Evolutionary conservation across 129 eudicot genomes (phyloP), one percentile per base, ranked within the genome.

Genomic region (Tagetes patula): DNA sequence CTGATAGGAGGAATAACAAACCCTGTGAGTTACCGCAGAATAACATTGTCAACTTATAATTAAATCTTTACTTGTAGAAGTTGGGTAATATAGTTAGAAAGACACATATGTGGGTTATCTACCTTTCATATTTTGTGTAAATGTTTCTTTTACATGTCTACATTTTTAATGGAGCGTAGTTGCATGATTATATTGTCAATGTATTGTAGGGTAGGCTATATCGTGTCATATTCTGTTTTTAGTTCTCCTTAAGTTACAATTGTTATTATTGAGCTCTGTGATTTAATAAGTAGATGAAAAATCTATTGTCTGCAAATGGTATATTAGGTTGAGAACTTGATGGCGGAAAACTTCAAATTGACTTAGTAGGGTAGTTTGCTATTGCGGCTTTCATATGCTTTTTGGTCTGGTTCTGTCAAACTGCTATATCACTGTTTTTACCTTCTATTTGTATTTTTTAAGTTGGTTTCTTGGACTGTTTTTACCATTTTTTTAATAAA

Each of bases 1-100:
- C 68, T 95, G 82, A 85, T 85, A 36, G 85, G 80, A 69, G 99
- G 99, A 82, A 88, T 95, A 20, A 91, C 93, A 49, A 78, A 60
- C 71, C 80, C 79, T 66, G 99, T 91, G 70, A 88, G 99, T 89
- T 63, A 20, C 73, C 70, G 6, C 65, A 55, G 31, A 39, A 42
- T 36, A 60, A 58, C 69, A 62, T 52, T 67, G 42, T n/a, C 5
- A 58, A 50, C 64, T n/a, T 40, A 65, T 53, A 64, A 11, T 48
- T 69, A 6, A 68, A 60, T 47, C 75, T 27, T 41, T 37, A 36
- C 45, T 31, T 12, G n/a, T 50, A 33, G 50, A 70, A 48, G 36
- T 56, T 70, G 65, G 62, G 54, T 13, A 12, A 48, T 70, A 30
- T 47, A 69, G 65, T 61, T 71, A 70, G 65, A 50, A 50, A 58